Conservation (phyloP, 768 basidiomycete genomes). For the Lactarius vividus region DNA sequence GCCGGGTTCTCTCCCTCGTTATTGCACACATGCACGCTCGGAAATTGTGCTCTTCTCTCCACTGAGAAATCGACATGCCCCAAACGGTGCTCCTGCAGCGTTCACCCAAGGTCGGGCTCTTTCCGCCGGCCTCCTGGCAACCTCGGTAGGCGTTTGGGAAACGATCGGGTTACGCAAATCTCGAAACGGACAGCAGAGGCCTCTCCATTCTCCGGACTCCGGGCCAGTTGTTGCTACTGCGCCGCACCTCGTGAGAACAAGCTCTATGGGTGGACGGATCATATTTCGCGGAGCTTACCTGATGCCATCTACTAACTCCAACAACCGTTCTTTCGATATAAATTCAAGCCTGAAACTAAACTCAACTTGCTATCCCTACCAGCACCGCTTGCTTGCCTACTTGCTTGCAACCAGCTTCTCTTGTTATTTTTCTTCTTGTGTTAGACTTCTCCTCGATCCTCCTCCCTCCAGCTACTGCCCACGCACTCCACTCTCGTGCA, state of each 20-base stretch:
- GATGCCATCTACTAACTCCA: not conserved
- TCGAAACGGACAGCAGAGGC: not conserved
- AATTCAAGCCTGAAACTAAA: not conserved
- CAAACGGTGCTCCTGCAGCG: not conserved
- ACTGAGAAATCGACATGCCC: not conserved
- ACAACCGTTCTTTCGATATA: not conserved
- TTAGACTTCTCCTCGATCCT: not conserved
- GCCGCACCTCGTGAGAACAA: slow-evolving; percentile 6
- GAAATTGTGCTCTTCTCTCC: not conserved
- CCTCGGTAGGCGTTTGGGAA: not conserved
- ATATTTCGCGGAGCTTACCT: slow-evolving; percentile 11
- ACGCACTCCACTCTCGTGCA: not conserved
- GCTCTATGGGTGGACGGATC: not conserved
- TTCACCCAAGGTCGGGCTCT: not conserved
- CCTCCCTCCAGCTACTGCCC: not conserved
- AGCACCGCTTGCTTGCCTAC: not conserved
- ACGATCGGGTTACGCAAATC: not conserved
- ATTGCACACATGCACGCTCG: not conserved
- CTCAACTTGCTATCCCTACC: not conserved
- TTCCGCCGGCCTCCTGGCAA: slow-evolving; percentile 13
- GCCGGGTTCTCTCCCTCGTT: not conserved
- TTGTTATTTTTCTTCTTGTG: not conserved
- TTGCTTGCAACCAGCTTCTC: not conserved
- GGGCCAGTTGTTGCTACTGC: not conserved
- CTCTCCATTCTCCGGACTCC: slow-evolving; percentile 7